Conservation (phyloP, 352 stramenopile genomes). For the Globisporangium nunn region DNA sequence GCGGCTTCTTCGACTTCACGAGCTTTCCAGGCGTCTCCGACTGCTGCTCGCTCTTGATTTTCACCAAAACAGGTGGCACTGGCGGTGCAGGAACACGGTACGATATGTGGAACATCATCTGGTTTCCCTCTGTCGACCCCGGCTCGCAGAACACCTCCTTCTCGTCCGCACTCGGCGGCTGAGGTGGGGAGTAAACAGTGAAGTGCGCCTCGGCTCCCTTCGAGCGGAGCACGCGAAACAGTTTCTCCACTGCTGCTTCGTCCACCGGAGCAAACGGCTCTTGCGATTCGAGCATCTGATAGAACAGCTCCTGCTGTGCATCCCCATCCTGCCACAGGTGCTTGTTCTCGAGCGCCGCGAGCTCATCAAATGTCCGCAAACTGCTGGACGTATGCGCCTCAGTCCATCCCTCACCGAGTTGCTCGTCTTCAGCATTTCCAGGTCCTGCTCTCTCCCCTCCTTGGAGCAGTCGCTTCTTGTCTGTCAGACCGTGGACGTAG, state of each 20-base stretch:
- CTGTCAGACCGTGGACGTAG: conserved; percentile 54
- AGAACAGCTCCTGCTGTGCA: conserved; percentile 35
- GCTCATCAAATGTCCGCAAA: conserved; percentile 37
- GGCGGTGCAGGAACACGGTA: conserved; percentile 59
- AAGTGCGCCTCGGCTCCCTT: conserved; percentile 53
- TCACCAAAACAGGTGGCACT: conserved; percentile 14
- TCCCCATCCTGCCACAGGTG: conserved; percentile 39
- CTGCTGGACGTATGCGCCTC: conserved; percentile 16
- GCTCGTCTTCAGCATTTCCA: conserved; percentile 17
- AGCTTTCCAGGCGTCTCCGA: conserved; percentile 23
- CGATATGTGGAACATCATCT: conserved; percentile 54
- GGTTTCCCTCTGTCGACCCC: conserved; percentile 16
- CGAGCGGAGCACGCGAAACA: conserved; percentile 43
- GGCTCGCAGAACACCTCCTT: conserved; percentile 21
- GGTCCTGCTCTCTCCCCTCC: conserved; percentile 2
- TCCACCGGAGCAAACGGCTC: conserved; percentile 11
- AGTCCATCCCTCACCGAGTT: conserved; percentile 9
- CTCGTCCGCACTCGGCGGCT: conserved; percentile 15
- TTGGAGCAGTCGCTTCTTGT: conserved; percentile 38
- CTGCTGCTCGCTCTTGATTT: conserved; percentile 26
- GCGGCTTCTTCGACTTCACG: conserved; percentile 60
- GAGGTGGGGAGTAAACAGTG: conserved; percentile 43
- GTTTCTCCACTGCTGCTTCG: conserved; percentile 27
- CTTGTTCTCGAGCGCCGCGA: conserved; percentile 24
- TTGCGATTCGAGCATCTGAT: conserved; percentile 11